Base-by-base conservation (phyloP, 2,329 filamentous ascomycete genomes). In the Penicillium sp. region DNA sequence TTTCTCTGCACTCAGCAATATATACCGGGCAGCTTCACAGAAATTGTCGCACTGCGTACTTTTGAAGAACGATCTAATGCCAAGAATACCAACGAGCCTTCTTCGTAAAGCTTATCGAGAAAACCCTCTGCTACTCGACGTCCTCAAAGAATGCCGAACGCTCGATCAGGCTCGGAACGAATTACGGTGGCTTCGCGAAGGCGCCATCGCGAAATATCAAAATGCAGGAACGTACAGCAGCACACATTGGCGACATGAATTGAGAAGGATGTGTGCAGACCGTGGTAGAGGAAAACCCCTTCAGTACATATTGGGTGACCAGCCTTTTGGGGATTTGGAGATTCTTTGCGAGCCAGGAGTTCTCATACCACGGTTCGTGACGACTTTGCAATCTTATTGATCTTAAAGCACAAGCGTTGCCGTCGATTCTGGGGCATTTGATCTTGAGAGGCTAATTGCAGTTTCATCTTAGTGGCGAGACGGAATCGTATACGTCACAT, bases 281-380 rank as follows among this genome's bases (percentile, higher is more conserved):
- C 75, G 84, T 58, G 74, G 79, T 3, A 70, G 63, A n/a, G 91
- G 91, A 1, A 82, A 86, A 57, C 94, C 94, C 1, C 74, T 99
- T 33, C 94, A 97, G 71, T 97, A 97, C 68, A 81, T 97, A 21
- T 77, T 99, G 1, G 91, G 91, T 3, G 86, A 86, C 5, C 91
- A 97, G 70, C 94, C 88, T 1, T 97, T 99, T 73, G 93, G 92
- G 0, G 76, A 84, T 4, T 74, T 97, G 16, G 88, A 96, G 43
- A 88, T 99, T 47, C 74, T 81, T 55, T 97, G 92, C 67, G 79
- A 77, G 26, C 82, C 79, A 11, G 90, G 90, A 2, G 92, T 97
- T 5, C 77, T 99, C 56, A 96, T 97, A 62, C 94, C 94, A 35
- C 83, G 93, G 72, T 74, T 55, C 47, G 62, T 55, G n/a, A 9